Base-by-base conservation (phyloP, 805 yeast genomes). In the Candida multigemmis region DNA sequence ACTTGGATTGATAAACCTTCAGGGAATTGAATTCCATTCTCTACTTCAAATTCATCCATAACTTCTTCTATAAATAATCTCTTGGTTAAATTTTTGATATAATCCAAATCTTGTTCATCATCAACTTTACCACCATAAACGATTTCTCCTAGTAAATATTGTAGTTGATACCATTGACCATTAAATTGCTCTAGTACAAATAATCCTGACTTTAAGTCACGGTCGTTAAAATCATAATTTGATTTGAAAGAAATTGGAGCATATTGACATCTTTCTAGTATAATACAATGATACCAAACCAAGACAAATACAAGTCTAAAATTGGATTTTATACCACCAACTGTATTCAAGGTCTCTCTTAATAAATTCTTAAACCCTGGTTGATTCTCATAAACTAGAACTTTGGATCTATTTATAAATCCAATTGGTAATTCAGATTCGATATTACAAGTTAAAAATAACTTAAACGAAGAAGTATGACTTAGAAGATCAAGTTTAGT, bases 91-190 rank as follows among this genome's bases (percentile, higher is more conserved):
- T 34, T 29, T 4, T 24, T 36, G 10, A 76, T 43, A 25, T 42
- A 49, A 7, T 42, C 17, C 6, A 51, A 34, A 48, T 81, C 83
- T 0, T 43, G 31, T 1, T 22, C 32, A 25, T 48, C 41, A 29
- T 68, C 69, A 14, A 72, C 56, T 41, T 77, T 77, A 14, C 85
- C 80, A 2, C 89, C 89, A 41, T 82, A 81, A 2, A 74, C 58
- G 6, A 77, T 56, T 2, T 65, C 61, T 2, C 72, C 68, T 14
- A 82, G 40, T 22, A 78, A 48, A 26, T 56, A 53, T 4, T 55
- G 46, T 2, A 82, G 40, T 11, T 64, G 64, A 4, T 49, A 41
- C 84, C 83, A 77, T 5, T 79, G 74, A 26, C 75, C n/a, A 13
- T 23, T 26, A 7, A 36, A 22, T 56, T 1, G 19, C 15, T 18